Evolutionary conservation across 331 rosid species (phyloP).

Genomic region (Quercus lobata): DNA sequence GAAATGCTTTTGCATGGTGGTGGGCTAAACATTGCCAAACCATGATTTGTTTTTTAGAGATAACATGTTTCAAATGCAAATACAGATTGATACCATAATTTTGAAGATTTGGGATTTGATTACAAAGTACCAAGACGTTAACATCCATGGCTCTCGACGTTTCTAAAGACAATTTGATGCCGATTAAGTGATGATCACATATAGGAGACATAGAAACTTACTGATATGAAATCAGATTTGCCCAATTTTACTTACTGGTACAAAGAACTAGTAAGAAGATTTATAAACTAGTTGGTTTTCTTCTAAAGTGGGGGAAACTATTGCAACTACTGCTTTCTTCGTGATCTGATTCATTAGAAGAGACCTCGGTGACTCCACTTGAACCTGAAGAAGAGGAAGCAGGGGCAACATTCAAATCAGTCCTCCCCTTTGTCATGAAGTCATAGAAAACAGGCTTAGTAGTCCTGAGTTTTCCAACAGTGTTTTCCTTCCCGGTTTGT

Average conservation of each 20-base stretch:
- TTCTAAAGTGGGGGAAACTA: conserved; percentile 39
- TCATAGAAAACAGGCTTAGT: conserved; percentile 65
- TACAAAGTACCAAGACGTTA: conserved; percentile 24
- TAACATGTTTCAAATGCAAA: neutral
- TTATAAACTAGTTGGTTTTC: conserved; percentile 27
- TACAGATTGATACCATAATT: neutral
- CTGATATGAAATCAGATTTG: neutral
- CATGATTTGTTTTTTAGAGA: neutral
- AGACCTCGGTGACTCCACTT: conserved; percentile 66
- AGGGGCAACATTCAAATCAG: conserved; percentile 43
- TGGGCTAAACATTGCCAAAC: neutral
- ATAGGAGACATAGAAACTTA: conserved; percentile 15
- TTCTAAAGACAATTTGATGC: conserved; percentile 35
- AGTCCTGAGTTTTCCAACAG: conserved; percentile 8
- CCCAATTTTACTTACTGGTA: conserved; percentile 7
- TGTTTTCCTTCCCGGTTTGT: conserved; percentile 3
- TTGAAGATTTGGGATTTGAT: conserved; percentile 18
- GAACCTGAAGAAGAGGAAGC: conserved; percentile 51
- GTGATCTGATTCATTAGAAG: conserved; percentile 49
- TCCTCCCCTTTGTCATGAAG: conserved; percentile 57
- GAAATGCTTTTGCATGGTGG: conserved; percentile 13
- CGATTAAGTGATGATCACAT: conserved; percentile 24
- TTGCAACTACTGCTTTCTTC: conserved; percentile 77
- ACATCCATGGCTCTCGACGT: conserved; percentile 15
- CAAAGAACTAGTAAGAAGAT: conserved; percentile 13